Evolutionary conservation across 805 yeast genomes (phyloP).

Genomic region (Nakazawaea peltata): DNA sequence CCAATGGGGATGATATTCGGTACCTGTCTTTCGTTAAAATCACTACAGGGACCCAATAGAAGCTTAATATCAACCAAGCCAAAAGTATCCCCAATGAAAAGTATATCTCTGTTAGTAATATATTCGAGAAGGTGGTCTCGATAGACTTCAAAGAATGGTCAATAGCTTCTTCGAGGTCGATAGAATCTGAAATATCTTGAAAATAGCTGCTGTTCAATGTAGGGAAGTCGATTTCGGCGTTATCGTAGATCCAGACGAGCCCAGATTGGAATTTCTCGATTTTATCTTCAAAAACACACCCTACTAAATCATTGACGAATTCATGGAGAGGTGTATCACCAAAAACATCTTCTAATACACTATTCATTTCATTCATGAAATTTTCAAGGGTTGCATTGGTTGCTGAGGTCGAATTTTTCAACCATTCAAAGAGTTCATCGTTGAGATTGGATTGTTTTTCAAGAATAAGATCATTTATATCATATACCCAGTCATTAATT

Average conservation of each 20-base stretch:
- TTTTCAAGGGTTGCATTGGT: slow-evolving; percentile 52
- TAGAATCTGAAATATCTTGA: no score
- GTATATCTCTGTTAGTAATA: no score
- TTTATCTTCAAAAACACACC: slow-evolving; percentile 76
- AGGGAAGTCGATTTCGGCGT: slow-evolving; percentile 55
- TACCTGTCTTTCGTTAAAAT: no score
- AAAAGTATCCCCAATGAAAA: no score
- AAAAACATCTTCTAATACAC: slow-evolving; percentile 51
- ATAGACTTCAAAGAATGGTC: no score
- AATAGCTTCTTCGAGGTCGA: no score
- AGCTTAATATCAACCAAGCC: no score
- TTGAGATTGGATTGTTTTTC: slow-evolving; percentile 48
- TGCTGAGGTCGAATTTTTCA: slow-evolving; percentile 45
- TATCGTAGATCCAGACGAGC: slow-evolving; percentile 66
- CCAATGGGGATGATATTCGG: no score
- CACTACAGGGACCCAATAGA: no score
- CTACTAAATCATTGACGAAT: slow-evolving; percentile 61
- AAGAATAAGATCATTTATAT: slow-evolving; percentile 48
- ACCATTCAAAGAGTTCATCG: slow-evolving; percentile 57
- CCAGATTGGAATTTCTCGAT: slow-evolving; percentile 60
- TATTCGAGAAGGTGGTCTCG: no score
- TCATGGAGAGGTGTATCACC: slow-evolving; percentile 57
- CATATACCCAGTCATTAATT: slow-evolving; percentile 40
- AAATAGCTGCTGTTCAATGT: background rate
- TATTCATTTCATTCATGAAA: slow-evolving; percentile 53